Percentiles rank a stretch among this genome's conserved stretches.
Conservation (phyloP, 2,329 filamentous ascomycete species). For the Xylaria sp. region DNA sequence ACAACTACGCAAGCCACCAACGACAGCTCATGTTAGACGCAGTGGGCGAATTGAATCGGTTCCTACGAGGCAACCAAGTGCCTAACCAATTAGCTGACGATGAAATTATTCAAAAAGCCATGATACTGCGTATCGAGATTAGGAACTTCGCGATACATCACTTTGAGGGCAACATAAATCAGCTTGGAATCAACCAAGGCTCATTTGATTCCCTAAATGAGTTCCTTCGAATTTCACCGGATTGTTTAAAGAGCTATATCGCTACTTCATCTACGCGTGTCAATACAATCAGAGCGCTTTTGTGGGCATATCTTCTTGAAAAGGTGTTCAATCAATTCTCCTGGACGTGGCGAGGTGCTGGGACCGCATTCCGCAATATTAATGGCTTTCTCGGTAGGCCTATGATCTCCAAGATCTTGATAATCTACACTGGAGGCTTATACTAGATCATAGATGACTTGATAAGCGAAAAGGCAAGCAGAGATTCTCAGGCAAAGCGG, state of each 20-base stretch:
- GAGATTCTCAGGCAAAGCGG: background rate
- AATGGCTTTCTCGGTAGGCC: background rate
- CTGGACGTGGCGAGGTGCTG: constrained; percentile 1
- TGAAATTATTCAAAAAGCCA: constrained; percentile 3
- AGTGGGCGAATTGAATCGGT: constrained; percentile 1
- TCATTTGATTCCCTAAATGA: background rate
- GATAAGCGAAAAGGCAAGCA: background rate
- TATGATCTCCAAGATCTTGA: background rate
- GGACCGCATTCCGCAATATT: constrained; percentile 1
- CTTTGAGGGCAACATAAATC: background rate
- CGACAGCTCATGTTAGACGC: background rate
- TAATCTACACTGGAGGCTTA: background rate
- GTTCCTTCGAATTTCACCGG: background rate
- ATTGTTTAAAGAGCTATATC: background rate
- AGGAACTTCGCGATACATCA: constrained; percentile 5
- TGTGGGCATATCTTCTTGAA: constrained; percentile 1
- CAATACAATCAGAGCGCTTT: background rate
- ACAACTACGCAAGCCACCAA: background rate
- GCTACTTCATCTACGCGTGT: constrained; percentile 4
- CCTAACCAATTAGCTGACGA: background rate
- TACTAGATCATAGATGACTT: background rate
- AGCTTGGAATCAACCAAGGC: background rate
- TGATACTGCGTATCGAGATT: background rate
- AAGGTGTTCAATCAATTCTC: background rate
- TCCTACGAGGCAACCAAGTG: background rate